Evolutionary conservation across 129 eudicot species (phyloP).

Genomic region (Heracleum sosnowskyi): DNA sequence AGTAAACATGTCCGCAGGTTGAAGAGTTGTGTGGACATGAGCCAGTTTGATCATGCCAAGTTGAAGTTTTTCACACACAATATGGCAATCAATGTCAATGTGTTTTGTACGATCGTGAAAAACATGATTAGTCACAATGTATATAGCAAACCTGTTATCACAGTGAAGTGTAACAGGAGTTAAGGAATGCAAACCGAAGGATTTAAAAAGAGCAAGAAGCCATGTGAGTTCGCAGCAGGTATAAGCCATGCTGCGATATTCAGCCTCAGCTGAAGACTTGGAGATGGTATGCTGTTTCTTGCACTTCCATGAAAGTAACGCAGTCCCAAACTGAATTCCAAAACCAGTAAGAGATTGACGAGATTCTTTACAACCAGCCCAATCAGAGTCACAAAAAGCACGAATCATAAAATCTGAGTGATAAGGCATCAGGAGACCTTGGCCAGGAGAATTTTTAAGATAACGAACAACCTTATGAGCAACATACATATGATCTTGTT

Average conservation of each 20-base stretch:
- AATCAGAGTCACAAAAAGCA: background rate
- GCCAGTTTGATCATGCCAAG: background rate
- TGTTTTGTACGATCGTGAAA: background rate
- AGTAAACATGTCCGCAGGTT: background rate
- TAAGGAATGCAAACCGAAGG: too few species aligned
- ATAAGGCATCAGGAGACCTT: background rate
- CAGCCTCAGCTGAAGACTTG: background rate
- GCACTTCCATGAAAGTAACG: too few species aligned
- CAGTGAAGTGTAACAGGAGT: background rate
- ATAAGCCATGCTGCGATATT: background rate
- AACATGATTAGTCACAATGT: background rate
- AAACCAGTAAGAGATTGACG: background rate
- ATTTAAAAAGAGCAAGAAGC: background rate
- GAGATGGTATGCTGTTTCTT: background rate
- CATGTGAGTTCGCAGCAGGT: background rate
- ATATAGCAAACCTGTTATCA: background rate
- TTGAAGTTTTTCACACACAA: background rate
- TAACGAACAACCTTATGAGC: background rate
- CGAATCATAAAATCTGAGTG: too few species aligned
- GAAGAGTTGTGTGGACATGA: background rate
- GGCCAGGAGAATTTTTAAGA: background rate
- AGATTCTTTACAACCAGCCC: background rate
- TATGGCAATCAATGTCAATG: background rate
- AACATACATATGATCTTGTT: background rate
- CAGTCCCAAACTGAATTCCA: background rate